Evolutionary conservation across 106 monocot genomes (phyloP), one percentile per base, ranked within the genome.

Genomic region (Alisma plantagoaquatica): DNA sequence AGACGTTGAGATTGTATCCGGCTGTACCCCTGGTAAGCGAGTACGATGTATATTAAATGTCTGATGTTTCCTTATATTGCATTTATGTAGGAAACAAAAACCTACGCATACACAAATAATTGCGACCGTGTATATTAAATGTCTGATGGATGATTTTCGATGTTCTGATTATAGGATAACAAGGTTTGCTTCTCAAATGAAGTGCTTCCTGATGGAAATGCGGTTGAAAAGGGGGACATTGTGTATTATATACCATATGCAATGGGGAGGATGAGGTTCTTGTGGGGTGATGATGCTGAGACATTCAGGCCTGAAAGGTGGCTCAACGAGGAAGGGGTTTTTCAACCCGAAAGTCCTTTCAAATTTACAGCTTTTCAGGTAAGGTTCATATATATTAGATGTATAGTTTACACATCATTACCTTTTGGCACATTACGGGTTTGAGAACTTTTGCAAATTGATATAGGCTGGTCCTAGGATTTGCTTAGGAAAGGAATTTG

Each of bases 1-100:
- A 82, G 54, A 70, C 82, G 11, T 74, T 82, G 31, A 60, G 82
- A 7, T 66, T 82, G 24, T 82, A 82, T 62, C 82, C 82, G 0
- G 76, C 77, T 1, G 77, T 82, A 4, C 82, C 77, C 11, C 68
- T 76, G 66, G 73, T 73, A 25, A 66, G 72, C 3, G 70, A 77
- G 42, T n/a, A 31, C n/a, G n/a, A n/a, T n/a, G n/a, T n/a, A n/a
- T n/a, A n/a, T n/a, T n/a, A n/a, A n/a, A n/a, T n/a, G n/a, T n/a
- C n/a, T n/a, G n/a, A n/a, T n/a, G n/a, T n/a, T n/a, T n/a, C n/a
- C n/a, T n/a, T n/a, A n/a, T n/a, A n/a, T n/a, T n/a, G n/a, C n/a
- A n/a, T n/a, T n/a, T n/a, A n/a, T n/a, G n/a, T n/a, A n/a, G n/a
- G n/a, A n/a, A n/a, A n/a, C n/a, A n/a, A n/a, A n/a, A n/a, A n/a